Evolutionary conservation across 140 eudicot genomes (phyloP), one percentile per base, ranked within the genome.

Genomic region (Flaveria floridana): DNA sequence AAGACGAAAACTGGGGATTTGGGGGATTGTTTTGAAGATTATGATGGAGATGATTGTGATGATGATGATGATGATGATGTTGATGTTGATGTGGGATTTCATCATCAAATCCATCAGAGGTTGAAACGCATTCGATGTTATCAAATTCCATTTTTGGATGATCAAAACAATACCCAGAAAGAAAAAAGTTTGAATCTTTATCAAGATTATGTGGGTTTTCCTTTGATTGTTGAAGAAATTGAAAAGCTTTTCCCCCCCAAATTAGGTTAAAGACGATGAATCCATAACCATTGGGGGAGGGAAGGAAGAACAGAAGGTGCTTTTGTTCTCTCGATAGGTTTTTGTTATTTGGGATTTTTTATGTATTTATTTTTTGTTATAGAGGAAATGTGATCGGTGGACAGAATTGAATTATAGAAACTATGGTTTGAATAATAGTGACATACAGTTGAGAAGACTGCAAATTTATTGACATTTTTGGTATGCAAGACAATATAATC

Each of bases 51-150:
- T 16, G 48, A 15, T 16, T 9, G 25, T 66, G n/a, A 26, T 66
- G 80, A 68, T 71, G 76, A 77, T 51, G 62, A 50, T 44, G 47
- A 64, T 16, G 14, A 13, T 71, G 76, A 77, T 51, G 51, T 47
- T 44, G 46, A 64, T 16, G 15, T 41, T 66, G 23, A 13, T 76
- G 82, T 37, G 62, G 74, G 69, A 52, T 67, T 82, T 84, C 93
- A 70, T 87, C 94, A 39, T 89, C 88, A 61, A 92, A 69, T 61
- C 85, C 95, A 76, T 87, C 96, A 3, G 84, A 71, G 21, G 79
- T 76, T 65, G 97, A 81, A 70, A 89, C 75, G 68, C 98, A 89
- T 74, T 92, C 98, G 19, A 87, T 86, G 85, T 68, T 85, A 56
- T 87, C 86, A 61, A 82, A 57, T 44, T 92, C 98, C 98, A 92